Evolutionary conservation across 2,329 filamentous ascomycete species (phyloP).

Genomic region (Fusarium penzigii): DNA sequence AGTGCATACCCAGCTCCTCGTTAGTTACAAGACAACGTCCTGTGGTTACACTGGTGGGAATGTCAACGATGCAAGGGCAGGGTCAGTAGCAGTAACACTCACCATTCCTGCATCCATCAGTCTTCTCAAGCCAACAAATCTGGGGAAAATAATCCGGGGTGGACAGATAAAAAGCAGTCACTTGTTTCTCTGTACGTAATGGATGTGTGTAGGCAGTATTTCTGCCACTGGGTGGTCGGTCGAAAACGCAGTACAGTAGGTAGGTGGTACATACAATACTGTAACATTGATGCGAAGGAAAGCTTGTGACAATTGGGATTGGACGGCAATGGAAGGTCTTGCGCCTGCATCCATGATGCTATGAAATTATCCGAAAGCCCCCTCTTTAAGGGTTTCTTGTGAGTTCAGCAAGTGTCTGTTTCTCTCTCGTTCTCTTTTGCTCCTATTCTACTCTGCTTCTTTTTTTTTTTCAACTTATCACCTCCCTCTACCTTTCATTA

Average conservation of each 20-base stretch:
- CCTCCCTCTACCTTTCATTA: no score
- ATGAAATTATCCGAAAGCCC: conserved; percentile 17
- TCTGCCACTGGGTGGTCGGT: no score
- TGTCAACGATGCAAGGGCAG: not conserved
- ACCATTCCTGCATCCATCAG: not conserved
- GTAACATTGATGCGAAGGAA: no score
- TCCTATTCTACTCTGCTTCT: not conserved
- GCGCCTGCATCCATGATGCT: conserved; percentile 19
- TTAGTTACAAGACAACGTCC: not conserved
- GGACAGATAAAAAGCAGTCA: not conserved
- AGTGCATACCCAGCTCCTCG: not conserved
- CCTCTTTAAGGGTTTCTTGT: conserved; percentile 8
- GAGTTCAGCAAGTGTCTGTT: not conserved
- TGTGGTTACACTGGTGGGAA: not conserved
- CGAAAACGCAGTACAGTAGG: no score
- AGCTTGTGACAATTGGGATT: not conserved
- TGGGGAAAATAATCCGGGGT: not conserved
- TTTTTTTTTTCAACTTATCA: not conserved
- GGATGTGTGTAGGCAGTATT: not conserved
- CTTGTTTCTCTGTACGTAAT: not conserved
- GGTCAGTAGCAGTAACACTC: not conserved
- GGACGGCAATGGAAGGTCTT: conserved; percentile 1
- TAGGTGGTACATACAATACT: no score
- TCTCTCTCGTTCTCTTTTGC: not conserved
- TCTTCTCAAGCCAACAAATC: not conserved